Evolutionary conservation across 305 asterid species (phyloP).

Genomic region (Petunia hybrid): DNA sequence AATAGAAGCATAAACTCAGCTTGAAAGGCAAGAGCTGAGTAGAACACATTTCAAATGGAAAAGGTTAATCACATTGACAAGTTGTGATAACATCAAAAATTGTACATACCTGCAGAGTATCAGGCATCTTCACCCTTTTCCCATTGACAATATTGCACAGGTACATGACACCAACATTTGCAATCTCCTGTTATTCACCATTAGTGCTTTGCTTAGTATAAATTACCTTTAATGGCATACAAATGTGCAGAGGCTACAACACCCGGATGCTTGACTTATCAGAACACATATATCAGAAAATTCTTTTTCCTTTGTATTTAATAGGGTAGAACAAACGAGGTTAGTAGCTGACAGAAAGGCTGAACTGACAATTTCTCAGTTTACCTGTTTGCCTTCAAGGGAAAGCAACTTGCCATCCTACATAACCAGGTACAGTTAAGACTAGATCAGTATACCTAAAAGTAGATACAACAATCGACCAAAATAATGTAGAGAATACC

Average conservation of each 20-base stretch:
- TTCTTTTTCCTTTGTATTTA: neutral
- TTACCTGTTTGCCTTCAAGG: slow-evolving; percentile 82
- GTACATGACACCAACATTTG: slow-evolving; percentile 80
- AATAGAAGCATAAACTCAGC: neutral
- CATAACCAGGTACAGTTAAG: slow-evolving; percentile 34
- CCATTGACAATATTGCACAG: slow-evolving; percentile 68
- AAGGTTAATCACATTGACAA: neutral
- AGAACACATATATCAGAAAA: neutral
- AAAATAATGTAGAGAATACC: neutral
- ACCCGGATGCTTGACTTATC: neutral
- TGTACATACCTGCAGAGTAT: slow-evolving; percentile 60
- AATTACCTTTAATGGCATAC: neutral
- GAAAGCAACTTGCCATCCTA: slow-evolving; percentile 79
- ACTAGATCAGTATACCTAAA: neutral
- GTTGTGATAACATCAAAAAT: neutral
- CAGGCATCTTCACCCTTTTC: slow-evolving; percentile 62
- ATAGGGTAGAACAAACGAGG: neutral
- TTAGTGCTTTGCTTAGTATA: neutral
- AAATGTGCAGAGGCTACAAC: neutral
- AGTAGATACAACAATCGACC: neutral
- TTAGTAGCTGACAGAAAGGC: neutral
- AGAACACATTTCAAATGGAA: neutral
- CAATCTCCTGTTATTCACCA: slow-evolving; percentile 59
- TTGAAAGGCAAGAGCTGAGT: neutral
- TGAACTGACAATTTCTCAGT: neutral